These are phyloP conservation scores for Hypomyces rosellus DNA, from an alignment of 2,329 filamentous ascomycete genomes.

Conservation along the genomic window DNA sequence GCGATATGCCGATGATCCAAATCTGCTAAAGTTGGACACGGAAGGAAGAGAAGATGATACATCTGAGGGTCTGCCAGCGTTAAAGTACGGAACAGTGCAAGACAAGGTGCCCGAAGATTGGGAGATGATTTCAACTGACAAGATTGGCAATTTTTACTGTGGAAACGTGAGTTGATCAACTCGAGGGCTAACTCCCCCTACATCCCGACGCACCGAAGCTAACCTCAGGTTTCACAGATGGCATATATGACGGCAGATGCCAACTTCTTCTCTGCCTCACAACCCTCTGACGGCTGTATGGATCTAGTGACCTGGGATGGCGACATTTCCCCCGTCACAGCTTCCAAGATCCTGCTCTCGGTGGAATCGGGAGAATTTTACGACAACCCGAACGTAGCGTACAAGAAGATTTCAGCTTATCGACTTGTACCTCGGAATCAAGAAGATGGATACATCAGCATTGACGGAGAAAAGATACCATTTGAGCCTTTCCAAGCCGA, in stretches of 20 bases:
- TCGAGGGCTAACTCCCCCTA: not conserved
- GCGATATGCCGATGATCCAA: slow-evolving; percentile 34
- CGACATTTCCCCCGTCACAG: slow-evolving; percentile 59
- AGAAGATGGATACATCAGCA: slow-evolving; percentile 77
- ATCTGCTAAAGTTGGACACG: slow-evolving; percentile 16
- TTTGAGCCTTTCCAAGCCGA: slow-evolving; percentile 91
- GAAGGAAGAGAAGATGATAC: slow-evolving; percentile 21
- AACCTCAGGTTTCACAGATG: slow-evolving; percentile 50
- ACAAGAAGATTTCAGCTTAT: slow-evolving; percentile 83
- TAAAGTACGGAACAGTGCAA: slow-evolving; percentile 74
- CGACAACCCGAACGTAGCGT: slow-evolving; percentile 68
- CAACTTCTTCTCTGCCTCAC: slow-evolving; percentile 80
- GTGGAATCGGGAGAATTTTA: slow-evolving; percentile 73
- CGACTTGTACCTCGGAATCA: slow-evolving; percentile 70
- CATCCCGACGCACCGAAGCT: not conserved
- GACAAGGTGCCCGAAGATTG: slow-evolving; percentile 73
- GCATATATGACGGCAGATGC: slow-evolving; percentile 81
- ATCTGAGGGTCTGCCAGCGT: slow-evolving; percentile 56
- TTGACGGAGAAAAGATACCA: slow-evolving; percentile 83
- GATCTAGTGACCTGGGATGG: slow-evolving; percentile 80
- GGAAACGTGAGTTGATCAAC: slow-evolving; percentile 60
- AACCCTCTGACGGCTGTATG: slow-evolving; percentile 77
- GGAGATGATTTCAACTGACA: slow-evolving; percentile 66
- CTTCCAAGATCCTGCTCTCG: slow-evolving; percentile 62
- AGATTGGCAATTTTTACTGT: slow-evolving; percentile 85